Conservation (phyloP, 1,139 yeast genomes). For the Candida glucosophila region DNA sequence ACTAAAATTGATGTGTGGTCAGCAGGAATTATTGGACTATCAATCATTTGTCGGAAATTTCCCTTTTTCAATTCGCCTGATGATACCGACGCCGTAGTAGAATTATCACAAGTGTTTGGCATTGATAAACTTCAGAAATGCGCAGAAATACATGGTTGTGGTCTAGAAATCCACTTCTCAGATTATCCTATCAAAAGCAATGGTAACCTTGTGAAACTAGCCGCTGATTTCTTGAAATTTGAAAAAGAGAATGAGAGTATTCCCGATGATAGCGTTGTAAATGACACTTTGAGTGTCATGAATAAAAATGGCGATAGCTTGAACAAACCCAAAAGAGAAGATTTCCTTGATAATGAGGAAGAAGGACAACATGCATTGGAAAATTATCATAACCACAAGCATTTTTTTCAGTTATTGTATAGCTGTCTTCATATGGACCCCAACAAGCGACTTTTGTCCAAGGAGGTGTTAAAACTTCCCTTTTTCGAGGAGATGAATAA, state of each 20-base stretch:
- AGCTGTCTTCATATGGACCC: slow-evolving; percentile 53
- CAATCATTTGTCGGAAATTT: slow-evolving; percentile 64
- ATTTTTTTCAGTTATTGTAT: slow-evolving; percentile 46
- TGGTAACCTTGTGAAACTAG: slow-evolving; percentile 26
- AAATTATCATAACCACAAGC: slow-evolving; percentile 29
- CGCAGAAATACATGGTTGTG: slow-evolving; percentile 83
- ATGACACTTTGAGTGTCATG: slow-evolving; percentile 28
- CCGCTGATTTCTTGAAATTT: slow-evolving; percentile 20
- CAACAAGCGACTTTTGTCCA: slow-evolving; percentile 45
- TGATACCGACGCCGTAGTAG: slow-evolving; percentile 86
- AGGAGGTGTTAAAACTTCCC: slow-evolving; percentile 44
- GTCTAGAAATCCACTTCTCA: slow-evolving; percentile 55
- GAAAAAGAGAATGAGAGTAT: slow-evolving; percentile 28
- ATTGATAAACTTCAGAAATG: slow-evolving; percentile 61
- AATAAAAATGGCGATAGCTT: slow-evolving; percentile 18
- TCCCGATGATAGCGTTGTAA: slow-evolving; percentile 31
- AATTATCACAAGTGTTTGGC: slow-evolving; percentile 80
- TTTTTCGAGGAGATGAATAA: slow-evolving; percentile 39
- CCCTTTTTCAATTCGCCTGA: slow-evolving; percentile 88
- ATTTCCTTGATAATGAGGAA: slow-evolving; percentile 7
- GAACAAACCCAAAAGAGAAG: slow-evolving; percentile 8
- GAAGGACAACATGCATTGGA: slow-evolving; percentile 14
- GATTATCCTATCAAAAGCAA: slow-evolving; percentile 10
- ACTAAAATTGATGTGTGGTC: slow-evolving; percentile 87
- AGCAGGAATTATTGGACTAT: slow-evolving; percentile 77